A percentile compares a stretch with the other conserved stretches of the same genome.
Conservation (phyloP, 1,284 basidiomycete genomes). For the Mycosarcoma maydis region DNA sequence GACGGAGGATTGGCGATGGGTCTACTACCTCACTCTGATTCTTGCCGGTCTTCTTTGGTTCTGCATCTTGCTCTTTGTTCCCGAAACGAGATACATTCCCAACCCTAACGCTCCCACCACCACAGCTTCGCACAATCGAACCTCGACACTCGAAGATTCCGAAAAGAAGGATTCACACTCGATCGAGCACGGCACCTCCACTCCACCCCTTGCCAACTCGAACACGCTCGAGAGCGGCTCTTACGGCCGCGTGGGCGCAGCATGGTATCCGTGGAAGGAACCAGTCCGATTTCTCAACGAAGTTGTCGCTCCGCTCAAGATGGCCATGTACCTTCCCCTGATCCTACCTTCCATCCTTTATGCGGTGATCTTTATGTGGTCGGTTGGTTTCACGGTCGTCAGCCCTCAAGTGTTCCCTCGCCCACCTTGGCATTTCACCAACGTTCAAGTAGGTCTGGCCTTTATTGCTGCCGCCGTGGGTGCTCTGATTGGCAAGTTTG, state of each 20-base stretch:
- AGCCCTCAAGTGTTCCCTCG: conserved; percentile 63
- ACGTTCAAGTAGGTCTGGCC: conserved; percentile 59
- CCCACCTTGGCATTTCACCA: conserved; percentile 63
- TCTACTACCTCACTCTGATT: conserved; percentile 66
- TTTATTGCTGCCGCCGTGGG: conserved; percentile 67
- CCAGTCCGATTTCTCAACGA: conserved; percentile 59
- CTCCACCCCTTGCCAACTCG: conserved; percentile 18
- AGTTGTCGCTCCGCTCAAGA: conserved; percentile 55
- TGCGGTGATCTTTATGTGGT: conserved; percentile 66
- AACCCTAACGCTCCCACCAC: conserved; percentile 3
- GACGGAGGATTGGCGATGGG: conserved; percentile 50
- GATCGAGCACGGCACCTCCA: conserved; percentile 24
- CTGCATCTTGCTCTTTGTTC: conserved; percentile 62
- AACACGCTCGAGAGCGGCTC: conserved; percentile 14
- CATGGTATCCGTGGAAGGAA: conserved; percentile 65
- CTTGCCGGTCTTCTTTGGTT: conserved; percentile 59
- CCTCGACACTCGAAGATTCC: conserved; percentile 5
- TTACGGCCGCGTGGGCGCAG: conserved; percentile 55
- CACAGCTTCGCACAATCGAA: neutral
- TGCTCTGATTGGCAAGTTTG: conserved; percentile 65
- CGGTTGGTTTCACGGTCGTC: conserved; percentile 66
- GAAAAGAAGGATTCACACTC: conserved; percentile 33
- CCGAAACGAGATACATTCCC: conserved; percentile 66
- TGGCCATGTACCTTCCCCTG: conserved; percentile 42
- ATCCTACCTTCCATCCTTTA: conserved; percentile 64